Conservation (phyloP, 1,284 basidiomycete genomes). For the Puccinia triticina region DNA sequence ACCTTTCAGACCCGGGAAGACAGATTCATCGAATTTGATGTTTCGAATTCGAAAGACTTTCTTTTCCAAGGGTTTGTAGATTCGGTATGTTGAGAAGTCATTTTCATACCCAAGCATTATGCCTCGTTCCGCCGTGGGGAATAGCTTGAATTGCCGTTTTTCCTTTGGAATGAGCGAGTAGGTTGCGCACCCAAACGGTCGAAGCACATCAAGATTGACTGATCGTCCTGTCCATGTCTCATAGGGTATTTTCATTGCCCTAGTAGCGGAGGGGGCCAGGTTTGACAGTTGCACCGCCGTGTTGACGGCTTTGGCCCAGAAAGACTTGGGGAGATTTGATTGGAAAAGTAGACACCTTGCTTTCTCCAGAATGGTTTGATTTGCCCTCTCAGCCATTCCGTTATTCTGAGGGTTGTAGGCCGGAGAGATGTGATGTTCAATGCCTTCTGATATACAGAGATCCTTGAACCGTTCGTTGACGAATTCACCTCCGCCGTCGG, state of each 20-base stretch:
- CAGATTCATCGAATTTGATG: background rate
- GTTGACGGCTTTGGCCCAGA: slow-evolving; percentile 4
- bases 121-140: too few species aligned
- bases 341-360: background rate
- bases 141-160: background rate
- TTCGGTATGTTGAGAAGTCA: background rate
- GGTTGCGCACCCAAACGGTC: background rate
- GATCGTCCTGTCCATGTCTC: background rate
- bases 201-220: background rate
- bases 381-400: background rate
- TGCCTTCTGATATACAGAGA: background rate
- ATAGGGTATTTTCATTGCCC: background rate
- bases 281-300: slow-evolving; percentile 1
- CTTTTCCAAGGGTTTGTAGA: background rate
- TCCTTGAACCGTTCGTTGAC: background rate
- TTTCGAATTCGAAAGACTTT: background rate
- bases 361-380: background rate
- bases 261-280: background rate
- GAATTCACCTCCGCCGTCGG: slow-evolving; percentile 17
- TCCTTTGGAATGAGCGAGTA: slow-evolving; percentile 1
- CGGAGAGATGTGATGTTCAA: background rate
- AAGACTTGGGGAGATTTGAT: background rate
- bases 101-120: background rate
- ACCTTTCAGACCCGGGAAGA: background rate
- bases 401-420: slow-evolving; percentile 10